Base-by-base conservation (phyloP, 192 early-diverging fungal genomes). In the Chytriomyces confervae region DNA sequence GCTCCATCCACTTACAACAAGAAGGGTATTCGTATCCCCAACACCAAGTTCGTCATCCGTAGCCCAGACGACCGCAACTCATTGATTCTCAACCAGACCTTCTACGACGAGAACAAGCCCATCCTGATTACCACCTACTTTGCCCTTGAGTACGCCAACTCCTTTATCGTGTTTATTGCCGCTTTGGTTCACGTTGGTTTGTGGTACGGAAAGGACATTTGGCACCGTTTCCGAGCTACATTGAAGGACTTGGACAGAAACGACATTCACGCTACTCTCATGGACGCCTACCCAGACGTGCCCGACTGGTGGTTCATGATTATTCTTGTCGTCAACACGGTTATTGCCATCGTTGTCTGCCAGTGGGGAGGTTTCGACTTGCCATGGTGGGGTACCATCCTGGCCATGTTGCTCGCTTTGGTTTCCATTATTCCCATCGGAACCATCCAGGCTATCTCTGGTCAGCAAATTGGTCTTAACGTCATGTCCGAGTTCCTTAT, bases 401-500 rank as follows among this genome's bases (percentile, higher is more conserved):
- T 85, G 45, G 76, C 83, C 36, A 76, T 89, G 57, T 24, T 64
- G 27, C 10, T 91, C 9, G 87, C 89, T 62, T 77, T 88, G 50
- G 66, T 86, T 60, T 91, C 84, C 84, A 79, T 85, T 10, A 57
- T 93, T 9, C 92, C 92, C 46, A 76, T 92, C 45, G 92, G 92
- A 70, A 87, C 91, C 61, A 70, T 91, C 51, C 82, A 84, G 29
- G 92, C 90, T 23, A 86, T 92, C 75, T 83, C 89, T 45, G 87
- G 87, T 75, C 82, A 84, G 65, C 72, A 80, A 66, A 79, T 85
- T 53, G 83, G 82, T 61, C 77, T 91, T 23, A 89, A 88, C 53
- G 88, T 86, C 60, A 91, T 24, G 87, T 84, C 45, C 90, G 87
- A 63, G 88, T 93, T 86, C 49, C 83, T 45, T 93, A 91, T 85